A percentile compares a stretch with the other conserved stretches of the same genome.
Conservation (phyloP, 192 early-diverging fungal genomes). For the Spizellomyces sp. region DNA sequence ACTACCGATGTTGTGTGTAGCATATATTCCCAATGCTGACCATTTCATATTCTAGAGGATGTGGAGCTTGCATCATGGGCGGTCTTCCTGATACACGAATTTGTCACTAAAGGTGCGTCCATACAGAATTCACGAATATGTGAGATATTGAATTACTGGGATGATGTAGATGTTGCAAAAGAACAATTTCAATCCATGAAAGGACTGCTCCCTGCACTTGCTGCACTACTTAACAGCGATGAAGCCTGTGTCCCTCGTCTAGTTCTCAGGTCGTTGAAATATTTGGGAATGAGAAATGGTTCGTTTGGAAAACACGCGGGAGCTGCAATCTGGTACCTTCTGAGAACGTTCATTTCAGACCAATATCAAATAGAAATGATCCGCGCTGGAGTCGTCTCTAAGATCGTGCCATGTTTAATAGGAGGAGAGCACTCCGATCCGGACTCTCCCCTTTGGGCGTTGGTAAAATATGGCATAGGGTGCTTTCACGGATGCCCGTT, state of each 20-base stretch:
- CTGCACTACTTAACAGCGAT: conserved; percentile 57
- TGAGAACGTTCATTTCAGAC: conserved; percentile 32
- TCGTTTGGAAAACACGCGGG: background rate
- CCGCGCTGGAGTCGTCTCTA: conserved; percentile 55
- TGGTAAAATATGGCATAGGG: conserved; percentile 41
- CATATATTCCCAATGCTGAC: background rate
- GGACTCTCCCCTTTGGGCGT: conserved; percentile 76
- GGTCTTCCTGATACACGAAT: conserved; percentile 78
- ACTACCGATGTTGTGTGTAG: background rate
- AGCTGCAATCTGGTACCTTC: background rate
- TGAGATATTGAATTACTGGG: background rate
- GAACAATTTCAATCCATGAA: conserved; percentile 60
- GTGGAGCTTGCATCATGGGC: conserved; percentile 79
- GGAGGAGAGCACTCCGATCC: conserved; percentile 51
- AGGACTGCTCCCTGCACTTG: conserved; percentile 64
- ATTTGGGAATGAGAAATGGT: conserved; percentile 66
- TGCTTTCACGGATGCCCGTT: background rate
- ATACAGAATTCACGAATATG: background rate
- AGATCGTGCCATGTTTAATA: conserved; percentile 65
- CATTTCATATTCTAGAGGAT: conserved; percentile 55
- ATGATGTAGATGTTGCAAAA: conserved; percentile 56
- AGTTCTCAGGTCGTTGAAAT: conserved; percentile 71
- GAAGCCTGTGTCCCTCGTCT: conserved; percentile 71
- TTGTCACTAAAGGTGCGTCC: conserved; percentile 58
- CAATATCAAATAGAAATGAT: conserved; percentile 66